Percentiles rank a stretch among this genome's conserved stretches.
Evolutionary conservation across 2,329 filamentous ascomycete species (phyloP).

Genomic region (Penicillium expansum): DNA sequence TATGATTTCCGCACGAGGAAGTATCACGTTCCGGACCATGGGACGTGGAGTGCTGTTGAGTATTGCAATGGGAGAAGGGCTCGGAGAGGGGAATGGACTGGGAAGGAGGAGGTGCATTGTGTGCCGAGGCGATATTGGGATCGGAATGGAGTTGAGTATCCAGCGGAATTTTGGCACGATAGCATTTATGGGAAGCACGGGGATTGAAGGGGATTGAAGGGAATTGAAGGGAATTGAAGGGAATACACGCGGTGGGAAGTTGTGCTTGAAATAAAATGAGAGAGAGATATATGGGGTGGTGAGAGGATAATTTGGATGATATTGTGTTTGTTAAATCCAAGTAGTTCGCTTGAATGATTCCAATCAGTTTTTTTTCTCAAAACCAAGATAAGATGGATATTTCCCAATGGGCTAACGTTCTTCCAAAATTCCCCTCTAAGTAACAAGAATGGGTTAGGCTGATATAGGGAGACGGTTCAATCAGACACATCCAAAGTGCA

Average conservation of each 20-base stretch:
- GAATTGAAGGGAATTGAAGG: constrained; percentile 5
- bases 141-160: constrained; percentile 21
- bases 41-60: constrained; percentile 32
- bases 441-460: background rate
- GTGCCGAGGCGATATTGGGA: constrained; percentile 29
- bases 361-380: background rate
- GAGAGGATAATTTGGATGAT: background rate
- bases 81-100: background rate
- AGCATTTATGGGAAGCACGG: constrained; percentile 20
- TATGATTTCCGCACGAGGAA: constrained; percentile 36
- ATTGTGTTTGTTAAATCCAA: background rate
- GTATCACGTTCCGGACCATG: constrained; percentile 28
- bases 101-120: constrained; percentile 18
- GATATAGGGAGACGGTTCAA: background rate
- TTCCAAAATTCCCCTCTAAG: background rate
- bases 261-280: background rate
- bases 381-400: background rate
- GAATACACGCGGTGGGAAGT: background rate
- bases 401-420: background rate
- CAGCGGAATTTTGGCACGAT: constrained; percentile 25
- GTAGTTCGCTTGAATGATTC: background rate
- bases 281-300: background rate
- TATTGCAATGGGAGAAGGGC: constrained; percentile 24
- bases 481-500: constrained; percentile 34
- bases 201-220: constrained; percentile 3